Evolutionary conservation across 1,139 yeast genomes (phyloP).

Genomic region (Casaregolazyma lundiana): DNA sequence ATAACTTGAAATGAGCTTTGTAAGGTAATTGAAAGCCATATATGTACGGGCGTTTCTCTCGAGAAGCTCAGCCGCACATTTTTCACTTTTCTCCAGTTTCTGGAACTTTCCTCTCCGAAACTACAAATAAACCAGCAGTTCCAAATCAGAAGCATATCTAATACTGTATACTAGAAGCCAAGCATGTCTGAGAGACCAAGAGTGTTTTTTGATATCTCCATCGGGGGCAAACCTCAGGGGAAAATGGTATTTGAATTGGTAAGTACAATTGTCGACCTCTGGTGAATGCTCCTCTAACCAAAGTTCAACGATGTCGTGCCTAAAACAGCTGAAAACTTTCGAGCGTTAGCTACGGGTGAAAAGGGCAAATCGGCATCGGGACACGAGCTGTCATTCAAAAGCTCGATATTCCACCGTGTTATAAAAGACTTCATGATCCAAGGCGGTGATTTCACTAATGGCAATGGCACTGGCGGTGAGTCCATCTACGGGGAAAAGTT

Average conservation of each 20-base stretch:
- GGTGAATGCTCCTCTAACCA: too few relatives aligned
- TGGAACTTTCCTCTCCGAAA: conserved; percentile 1
- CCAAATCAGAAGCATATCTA: background rate
- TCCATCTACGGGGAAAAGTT: conserved; percentile 96
- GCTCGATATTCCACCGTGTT: conserved; percentile 84
- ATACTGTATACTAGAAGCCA: background rate
- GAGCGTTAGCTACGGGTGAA: conserved; percentile 87
- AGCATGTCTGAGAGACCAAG: conserved; percentile 35
- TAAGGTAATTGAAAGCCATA: too few relatives aligned
- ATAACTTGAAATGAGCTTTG: too few relatives aligned
- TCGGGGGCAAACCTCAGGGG: conserved; percentile 62
- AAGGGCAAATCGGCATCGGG: conserved; percentile 65
- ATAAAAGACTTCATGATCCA: conserved; percentile 48
- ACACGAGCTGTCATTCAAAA: conserved; percentile 67
- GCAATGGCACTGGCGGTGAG: conserved; percentile 90
- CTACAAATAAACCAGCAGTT: background rate
- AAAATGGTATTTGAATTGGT: conserved; percentile 66
- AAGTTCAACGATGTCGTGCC: conserved; percentile 75
- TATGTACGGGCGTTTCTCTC: too few relatives aligned
- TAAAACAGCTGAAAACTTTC: conserved; percentile 88
- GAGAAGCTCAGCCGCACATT: background rate
- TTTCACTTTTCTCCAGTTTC: conserved; percentile 2
- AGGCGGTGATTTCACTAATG: conserved; percentile 94
- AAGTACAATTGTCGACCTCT: conserved; percentile 12
- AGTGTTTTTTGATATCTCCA: conserved; percentile 71